A percentile compares a stretch with the other conserved stretches of the same genome.
Conservation (phyloP, 495 filamentous ascomycete species). For the Penicillium subrubescens region DNA sequence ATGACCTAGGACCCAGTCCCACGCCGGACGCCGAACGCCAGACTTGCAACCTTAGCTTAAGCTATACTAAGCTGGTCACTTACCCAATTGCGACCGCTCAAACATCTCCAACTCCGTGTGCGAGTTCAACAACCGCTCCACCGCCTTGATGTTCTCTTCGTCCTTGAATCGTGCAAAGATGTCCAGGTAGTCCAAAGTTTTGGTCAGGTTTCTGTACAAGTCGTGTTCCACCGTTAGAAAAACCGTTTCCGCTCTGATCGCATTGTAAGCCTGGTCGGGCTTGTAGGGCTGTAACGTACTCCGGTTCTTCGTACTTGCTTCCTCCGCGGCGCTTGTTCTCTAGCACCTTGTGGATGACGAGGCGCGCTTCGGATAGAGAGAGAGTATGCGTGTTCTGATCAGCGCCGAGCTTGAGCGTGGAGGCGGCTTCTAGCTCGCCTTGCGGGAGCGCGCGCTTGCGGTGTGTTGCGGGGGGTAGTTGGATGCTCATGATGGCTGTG, state of each 20-base stretch:
- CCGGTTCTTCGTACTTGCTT: conserved; percentile 53
- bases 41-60: neutral
- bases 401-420: conserved; percentile 83
- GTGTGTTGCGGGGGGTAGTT: conserved; percentile 59
- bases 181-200: conserved; percentile 89
- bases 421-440: conserved; percentile 85
- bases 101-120: conserved; percentile 84
- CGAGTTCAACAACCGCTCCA: conserved; percentile 77
- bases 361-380: conserved; percentile 85
- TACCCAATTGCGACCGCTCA: conserved; percentile 91
- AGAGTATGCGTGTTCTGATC: conserved; percentile 87
- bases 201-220: conserved; percentile 60
- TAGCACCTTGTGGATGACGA: conserved; percentile 86
- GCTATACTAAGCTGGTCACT: conserved; percentile 26
- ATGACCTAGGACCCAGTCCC: neutral
- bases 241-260: neutral
- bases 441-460: conserved; percentile 71
- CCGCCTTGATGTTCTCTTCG: conserved; percentile 88
- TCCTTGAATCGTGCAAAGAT: conserved; percentile 93
- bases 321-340: conserved; percentile 56
- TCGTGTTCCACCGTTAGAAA: neutral
- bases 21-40: neutral
- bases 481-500: conserved; percentile 37
- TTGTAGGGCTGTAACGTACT: conserved; percentile 34
- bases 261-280: neutral